Evolutionary conservation across 2,329 filamentous ascomycete genomes (phyloP).

Genomic region (Chaetomium olivaceum): DNA sequence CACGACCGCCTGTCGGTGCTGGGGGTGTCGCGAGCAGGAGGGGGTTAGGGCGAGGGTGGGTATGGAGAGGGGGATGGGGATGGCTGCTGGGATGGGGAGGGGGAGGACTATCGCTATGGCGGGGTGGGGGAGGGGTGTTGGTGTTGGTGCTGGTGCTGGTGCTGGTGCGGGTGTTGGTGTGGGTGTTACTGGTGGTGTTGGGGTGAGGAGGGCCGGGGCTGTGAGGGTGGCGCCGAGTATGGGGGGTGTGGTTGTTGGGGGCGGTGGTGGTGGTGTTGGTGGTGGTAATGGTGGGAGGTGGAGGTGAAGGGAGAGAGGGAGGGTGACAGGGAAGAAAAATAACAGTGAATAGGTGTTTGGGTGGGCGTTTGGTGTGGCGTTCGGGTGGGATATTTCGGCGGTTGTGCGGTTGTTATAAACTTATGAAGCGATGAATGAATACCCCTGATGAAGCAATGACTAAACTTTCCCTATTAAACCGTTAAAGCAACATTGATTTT

Average conservation of each 20-base stretch:
- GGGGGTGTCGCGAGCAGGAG: not conserved
- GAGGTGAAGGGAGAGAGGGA: not conserved
- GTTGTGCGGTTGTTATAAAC: not conserved
- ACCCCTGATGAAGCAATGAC: not conserved
- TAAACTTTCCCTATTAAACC: too few species aligned
- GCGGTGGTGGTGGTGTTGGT: not conserved
- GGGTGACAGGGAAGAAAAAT: not conserved
- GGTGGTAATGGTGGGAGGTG: not conserved
- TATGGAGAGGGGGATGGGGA: not conserved
- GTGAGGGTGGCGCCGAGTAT: not conserved
- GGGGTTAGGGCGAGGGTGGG: too few species aligned
- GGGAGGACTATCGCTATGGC: too few species aligned
- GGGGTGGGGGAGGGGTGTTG: not conserved
- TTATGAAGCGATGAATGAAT: conserved; percentile 16
- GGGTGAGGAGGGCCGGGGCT: not conserved
- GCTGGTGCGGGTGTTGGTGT: too few species aligned
- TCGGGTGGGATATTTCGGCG: not conserved
- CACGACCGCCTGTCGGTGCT: conserved; percentile 27
- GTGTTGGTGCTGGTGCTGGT: too few species aligned
- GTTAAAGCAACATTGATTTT: too few species aligned
- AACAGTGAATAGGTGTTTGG: too few species aligned
- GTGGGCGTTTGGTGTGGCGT: not conserved
- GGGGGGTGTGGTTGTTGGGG: not conserved
- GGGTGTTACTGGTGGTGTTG: not conserved
- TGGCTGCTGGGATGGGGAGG: conserved; percentile 42